Evolutionary conservation across 2,329 filamentous ascomycete genomes (phyloP), one percentile per base, ranked within the genome.

Genomic region (Whalleya microplaca): DNA sequence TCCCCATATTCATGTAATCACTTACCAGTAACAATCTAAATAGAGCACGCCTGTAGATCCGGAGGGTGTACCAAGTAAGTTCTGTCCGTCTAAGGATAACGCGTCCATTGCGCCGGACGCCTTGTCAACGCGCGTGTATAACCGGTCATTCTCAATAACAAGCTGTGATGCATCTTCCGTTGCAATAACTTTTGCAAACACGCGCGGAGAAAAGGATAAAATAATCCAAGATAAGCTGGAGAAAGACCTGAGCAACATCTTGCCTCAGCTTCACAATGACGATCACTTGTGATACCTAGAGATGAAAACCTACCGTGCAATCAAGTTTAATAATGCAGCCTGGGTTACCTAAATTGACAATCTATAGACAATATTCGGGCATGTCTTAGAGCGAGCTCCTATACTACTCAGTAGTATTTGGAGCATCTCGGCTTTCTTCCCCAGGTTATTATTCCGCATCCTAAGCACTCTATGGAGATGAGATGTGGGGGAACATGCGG

Each of bases 21-120:
- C 53, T 62, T 47, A 65, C 61, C 84, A 88, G 69, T 87, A 85
- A 67, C 85, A 88, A 68, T 88, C 84, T 5, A 87, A 78, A 64
- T 87, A 86, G 1, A 83, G 81, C 0, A 82, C 81, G 21, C 84
- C 84, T 3, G 70, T 76, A 18, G 72, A 73, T 18, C 76, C 77
- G n/a, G 71, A 72, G 18, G 64, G 60, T 1, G 72, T 71, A 12
- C 83, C 83, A 1, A 86, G 76, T 1, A 87, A 74, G 59, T 86
- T 79, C 48, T 72, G 69, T 21, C 71, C 71, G 42, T 76, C 74
- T 20, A 77, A 64, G 2, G 62, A 69, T 49, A 77, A 63, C 44
- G 67, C 66, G 48, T 72, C 67, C 48, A 77, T 69, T 50, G 70
- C 68, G n/a, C 75, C 75, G 18, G 71, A 67, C 0, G 65, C 59